Evolutionary conservation across 768 basidiomycete genomes (phyloP).

Genomic region (Omphalotus guepiniiformis): DNA sequence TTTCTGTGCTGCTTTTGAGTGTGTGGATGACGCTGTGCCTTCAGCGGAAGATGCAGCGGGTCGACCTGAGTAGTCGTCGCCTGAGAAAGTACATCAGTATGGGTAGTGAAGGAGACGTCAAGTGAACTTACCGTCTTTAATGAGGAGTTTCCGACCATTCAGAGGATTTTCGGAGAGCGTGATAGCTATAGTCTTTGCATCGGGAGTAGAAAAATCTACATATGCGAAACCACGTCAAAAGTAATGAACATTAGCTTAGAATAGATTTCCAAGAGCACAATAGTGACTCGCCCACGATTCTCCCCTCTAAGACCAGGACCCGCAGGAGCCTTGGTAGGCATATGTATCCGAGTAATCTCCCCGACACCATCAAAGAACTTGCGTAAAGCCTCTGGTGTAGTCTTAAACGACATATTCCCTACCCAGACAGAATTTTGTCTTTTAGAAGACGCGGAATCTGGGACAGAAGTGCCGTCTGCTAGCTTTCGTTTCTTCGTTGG

Average conservation of each 20-base stretch:
- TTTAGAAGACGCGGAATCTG: not conserved
- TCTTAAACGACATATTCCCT: constrained; percentile 70
- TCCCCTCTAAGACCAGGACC: constrained; percentile 50
- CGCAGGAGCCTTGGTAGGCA: constrained; percentile 70
- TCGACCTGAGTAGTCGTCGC: constrained; percentile 68
- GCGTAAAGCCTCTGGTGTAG: constrained; percentile 49
- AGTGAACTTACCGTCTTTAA: constrained; percentile 76
- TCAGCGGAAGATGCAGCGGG: constrained; percentile 46
- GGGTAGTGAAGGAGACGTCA: constrained; percentile 7
- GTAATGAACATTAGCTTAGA: constrained; percentile 1
- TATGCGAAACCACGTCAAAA: constrained; percentile 76
- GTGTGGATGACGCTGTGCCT: constrained; percentile 24
- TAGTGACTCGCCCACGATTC: constrained; percentile 68
- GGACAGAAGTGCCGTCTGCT: not conserved
- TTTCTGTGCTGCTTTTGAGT: constrained; percentile 70
- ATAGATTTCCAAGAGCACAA: constrained; percentile 9
- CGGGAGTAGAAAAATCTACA: constrained; percentile 83
- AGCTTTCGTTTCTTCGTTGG: constrained; percentile 5
- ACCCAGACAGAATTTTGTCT: constrained; percentile 50
- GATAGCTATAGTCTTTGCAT: constrained; percentile 73
- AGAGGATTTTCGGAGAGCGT: constrained; percentile 76
- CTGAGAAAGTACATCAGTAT: constrained; percentile 32
- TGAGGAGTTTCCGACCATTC: constrained; percentile 82
- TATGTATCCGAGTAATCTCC: constrained; percentile 75
- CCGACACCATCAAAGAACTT: constrained; percentile 58